Evolutionary conservation across 352 stramenopile genomes (phyloP), one percentile per base, ranked within the genome.

Genomic region (Globisporangium barbulae): DNA sequence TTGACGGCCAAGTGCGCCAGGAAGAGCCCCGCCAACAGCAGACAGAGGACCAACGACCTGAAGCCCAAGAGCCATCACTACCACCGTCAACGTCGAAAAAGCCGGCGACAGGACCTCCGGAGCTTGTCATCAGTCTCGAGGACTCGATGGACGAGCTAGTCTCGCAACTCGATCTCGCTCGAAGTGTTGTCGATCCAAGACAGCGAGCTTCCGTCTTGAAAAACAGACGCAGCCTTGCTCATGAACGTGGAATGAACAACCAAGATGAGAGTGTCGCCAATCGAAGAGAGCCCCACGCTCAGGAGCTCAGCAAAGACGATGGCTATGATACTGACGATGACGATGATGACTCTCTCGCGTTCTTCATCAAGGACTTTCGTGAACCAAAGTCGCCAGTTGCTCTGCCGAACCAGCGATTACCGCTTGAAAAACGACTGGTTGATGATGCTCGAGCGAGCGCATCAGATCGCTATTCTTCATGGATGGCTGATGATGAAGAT

Each of bases 321-420:
- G 25, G 25, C 2, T 28, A 28, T 2, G 25, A 28, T 28, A 28
- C 25, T 28, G 25, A 72, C 2, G 63, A 67, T 21, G 41, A 63
- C 9, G 67, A 69, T 2, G 65, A 80, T 33, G 73, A 86, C 8
- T 48, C 67, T 3, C 59, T 74, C 13, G 74, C 63, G 5, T 87
- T 89, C 50, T 74, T 80, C 22, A 58, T 88, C 22, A 53, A 61
- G 12, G 58, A 45, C 57, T 54, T 73, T 53, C 61, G 37, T 2
- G 31, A 35, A 52, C 55, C 53, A 65, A 35, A 45, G 22, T 31
- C 55, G 35, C 10, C 35, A 41, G 8, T 41, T 53, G 5, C 22
- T 5, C 31, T 19, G 28, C 47, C 10, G 5, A n/a, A 25, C 13
- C 47, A 53, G 10, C 17, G 54, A 60, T 19, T 28, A 33, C 19